phyloP scores from a whole-genome alignment of 2,329 filamentous ascomycete species.

The Aspergillus bombycis region DNA sequence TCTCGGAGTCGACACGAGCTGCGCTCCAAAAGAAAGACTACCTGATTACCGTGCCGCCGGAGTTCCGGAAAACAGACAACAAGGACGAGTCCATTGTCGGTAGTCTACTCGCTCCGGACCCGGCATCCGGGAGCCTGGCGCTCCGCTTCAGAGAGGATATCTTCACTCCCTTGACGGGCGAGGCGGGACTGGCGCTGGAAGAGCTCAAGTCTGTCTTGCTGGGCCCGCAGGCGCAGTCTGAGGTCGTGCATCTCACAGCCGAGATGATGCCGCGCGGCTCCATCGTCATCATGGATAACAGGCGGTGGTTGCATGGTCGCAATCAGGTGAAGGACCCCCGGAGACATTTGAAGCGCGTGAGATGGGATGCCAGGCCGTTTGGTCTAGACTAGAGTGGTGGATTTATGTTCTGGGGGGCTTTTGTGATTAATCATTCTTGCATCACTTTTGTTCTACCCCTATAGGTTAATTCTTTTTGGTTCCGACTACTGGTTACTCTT shows the following conservation, averaged over 20 bases:
- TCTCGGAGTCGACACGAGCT: constrained; percentile 19
- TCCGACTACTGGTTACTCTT: no score
- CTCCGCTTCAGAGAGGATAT: constrained; percentile 17
- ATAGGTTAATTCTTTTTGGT: background rate
- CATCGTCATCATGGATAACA: constrained; percentile 42
- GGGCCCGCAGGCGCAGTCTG: constrained; percentile 14
- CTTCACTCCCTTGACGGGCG: constrained; percentile 12
- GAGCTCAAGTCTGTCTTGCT: constrained; percentile 32
- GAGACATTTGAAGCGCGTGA: constrained; percentile 40
- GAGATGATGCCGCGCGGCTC: constrained; percentile 31
- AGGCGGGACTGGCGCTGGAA: constrained; percentile 31
- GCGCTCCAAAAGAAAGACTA: constrained; percentile 34
- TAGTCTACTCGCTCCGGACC: constrained; percentile 20
- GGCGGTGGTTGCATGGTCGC: constrained; percentile 41
- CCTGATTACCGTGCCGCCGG: constrained; percentile 35
- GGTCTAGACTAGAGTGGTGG: background rate
- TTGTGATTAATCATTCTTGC: background rate
- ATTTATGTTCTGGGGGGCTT: background rate
- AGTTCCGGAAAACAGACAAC: constrained; percentile 33
- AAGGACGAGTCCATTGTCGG: constrained; percentile 23
- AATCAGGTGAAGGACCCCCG: constrained; percentile 38
- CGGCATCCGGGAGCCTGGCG: background rate
- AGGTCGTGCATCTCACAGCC: constrained; percentile 27
- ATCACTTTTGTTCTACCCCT: background rate
- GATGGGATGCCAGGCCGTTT: constrained; percentile 39